A percentile compares a stretch with the other conserved stretches of the same genome.
Evolutionary conservation across 2,329 filamentous ascomycete genomes (phyloP).

Genomic region (Clarireedia homoeocarpa): DNA sequence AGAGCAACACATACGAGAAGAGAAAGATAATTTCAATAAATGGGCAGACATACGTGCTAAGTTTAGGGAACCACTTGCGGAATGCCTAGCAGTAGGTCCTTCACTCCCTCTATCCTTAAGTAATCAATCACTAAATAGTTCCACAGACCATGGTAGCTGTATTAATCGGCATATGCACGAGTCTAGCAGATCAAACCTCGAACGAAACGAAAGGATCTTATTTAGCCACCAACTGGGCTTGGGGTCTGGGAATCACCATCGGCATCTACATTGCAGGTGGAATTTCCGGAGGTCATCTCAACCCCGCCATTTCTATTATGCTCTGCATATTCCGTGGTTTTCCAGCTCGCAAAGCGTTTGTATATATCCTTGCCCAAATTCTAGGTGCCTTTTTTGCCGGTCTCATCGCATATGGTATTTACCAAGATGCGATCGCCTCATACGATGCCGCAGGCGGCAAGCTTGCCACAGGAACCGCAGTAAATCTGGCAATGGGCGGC

Average conservation of each 20-base stretch:
- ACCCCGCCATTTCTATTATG: slow-evolving; percentile 37
- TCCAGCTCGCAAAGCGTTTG: slow-evolving; percentile 40
- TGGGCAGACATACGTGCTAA: slow-evolving; percentile 41
- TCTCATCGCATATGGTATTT: slow-evolving; percentile 35
- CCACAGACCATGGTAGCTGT: slow-evolving; percentile 17
- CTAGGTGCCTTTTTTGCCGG: slow-evolving; percentile 42
- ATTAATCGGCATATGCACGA: slow-evolving; percentile 40
- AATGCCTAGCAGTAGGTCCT: slow-evolving; percentile 35
- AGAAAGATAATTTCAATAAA: neutral
- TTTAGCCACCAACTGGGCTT: slow-evolving; percentile 38
- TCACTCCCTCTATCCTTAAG: neutral
- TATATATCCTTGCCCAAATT: slow-evolving; percentile 44
- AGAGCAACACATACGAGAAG: slow-evolving; percentile 13
- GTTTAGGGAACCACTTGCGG: slow-evolving; percentile 43
- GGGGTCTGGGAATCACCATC: slow-evolving; percentile 48
- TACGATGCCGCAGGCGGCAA: slow-evolving; percentile 2
- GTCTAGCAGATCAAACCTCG: slow-evolving; percentile 33
- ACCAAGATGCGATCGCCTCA: slow-evolving; percentile 10
- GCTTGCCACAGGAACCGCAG: neutral
- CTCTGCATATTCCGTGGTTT: slow-evolving; percentile 44
- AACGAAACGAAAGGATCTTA: slow-evolving; percentile 32
- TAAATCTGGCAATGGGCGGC: neutral
- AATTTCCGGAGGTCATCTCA: slow-evolving; percentile 39
- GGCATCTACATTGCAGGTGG: slow-evolving; percentile 40
- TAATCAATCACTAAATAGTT: neutral